Percentiles rank a stretch among this genome's conserved stretches.
phyloP scores from a whole-genome alignment of 2,329 filamentous ascomycete species.

The Akanthomyces uredinophilus region DNA sequence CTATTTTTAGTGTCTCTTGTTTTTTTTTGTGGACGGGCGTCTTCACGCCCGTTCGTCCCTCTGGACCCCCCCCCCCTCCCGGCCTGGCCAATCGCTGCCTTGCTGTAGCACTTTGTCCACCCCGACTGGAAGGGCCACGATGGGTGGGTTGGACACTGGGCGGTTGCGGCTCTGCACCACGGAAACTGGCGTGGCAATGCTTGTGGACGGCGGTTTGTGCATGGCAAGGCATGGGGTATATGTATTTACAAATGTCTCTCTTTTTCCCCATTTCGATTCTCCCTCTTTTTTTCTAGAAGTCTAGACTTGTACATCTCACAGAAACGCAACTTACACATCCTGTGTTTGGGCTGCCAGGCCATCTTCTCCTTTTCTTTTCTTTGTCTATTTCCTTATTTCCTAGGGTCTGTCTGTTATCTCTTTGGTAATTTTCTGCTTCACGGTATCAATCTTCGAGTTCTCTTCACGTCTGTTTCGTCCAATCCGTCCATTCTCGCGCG shows the following conservation, averaged over 20 bases:
- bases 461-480: conserved; percentile 10
- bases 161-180: conserved; percentile 9
- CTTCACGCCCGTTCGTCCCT: neutral
- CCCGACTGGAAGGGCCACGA: neutral
- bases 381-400: conserved; percentile 20
- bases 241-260: conserved; percentile 8
- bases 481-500: conserved; percentile 17
- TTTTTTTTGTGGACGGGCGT: neutral
- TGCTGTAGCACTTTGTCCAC: neutral
- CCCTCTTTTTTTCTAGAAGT: neutral
- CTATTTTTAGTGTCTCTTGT: conserved; percentile 6
- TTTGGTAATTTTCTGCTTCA: conserved; percentile 13
- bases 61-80: neutral
- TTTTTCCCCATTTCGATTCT: neutral
- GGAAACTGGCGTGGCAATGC: neutral
- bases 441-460: neutral
- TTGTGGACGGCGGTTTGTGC: neutral
- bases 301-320: neutral
- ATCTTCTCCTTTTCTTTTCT: conserved; percentile 16
- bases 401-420: conserved; percentile 20
- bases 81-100: neutral
- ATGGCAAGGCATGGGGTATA: conserved; percentile 6
- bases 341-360: neutral
- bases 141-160: neutral
- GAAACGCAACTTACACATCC: neutral